A percentile compares a stretch with the other conserved stretches of the same genome.
These are phyloP conservation scores for Ruellia speciosa DNA, from an alignment of 305 asterid genomes.

Conservation along the genomic window DNA sequence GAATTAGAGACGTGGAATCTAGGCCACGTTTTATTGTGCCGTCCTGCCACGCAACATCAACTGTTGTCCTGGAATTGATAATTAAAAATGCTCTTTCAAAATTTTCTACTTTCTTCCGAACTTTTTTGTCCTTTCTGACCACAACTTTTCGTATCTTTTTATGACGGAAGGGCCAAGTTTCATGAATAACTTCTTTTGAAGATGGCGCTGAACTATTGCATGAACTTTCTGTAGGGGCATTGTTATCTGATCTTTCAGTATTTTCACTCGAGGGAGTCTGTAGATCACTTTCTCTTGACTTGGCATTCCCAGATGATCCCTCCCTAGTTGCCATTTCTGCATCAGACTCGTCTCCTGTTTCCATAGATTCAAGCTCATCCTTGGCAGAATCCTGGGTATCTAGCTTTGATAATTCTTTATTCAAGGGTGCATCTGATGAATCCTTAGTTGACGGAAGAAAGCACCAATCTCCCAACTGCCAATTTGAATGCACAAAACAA, in stretches of 20 bases:
- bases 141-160: conserved; percentile 79
- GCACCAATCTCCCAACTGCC: conserved; percentile 99
- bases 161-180: conserved; percentile 67
- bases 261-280: conserved; percentile 22
- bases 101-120: conserved; percentile 68
- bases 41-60: conserved; percentile 91
- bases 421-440: conserved; percentile 28
- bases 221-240: conserved; percentile 32
- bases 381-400: conserved; percentile 40
- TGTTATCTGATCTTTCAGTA: conserved; percentile 31
- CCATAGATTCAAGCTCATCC: conserved; percentile 56
- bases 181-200: conserved; percentile 46
- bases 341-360: conserved; percentile 58
- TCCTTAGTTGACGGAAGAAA: conserved; percentile 45
- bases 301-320: conserved; percentile 16
- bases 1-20: conserved; percentile 64
- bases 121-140: conserved; percentile 68
- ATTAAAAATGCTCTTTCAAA: conserved; percentile 77
- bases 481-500: conserved; percentile 81
- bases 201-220: conserved; percentile 45
- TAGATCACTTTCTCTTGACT: conserved; percentile 15
- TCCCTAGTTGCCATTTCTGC: conserved; percentile 33
- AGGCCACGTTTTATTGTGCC: conserved; percentile 51
- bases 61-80: conserved; percentile 57
- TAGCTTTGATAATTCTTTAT: conserved; percentile 38